Conservation (phyloP, 805 yeast species). For the Zygoascus flipseniorum region DNA sequence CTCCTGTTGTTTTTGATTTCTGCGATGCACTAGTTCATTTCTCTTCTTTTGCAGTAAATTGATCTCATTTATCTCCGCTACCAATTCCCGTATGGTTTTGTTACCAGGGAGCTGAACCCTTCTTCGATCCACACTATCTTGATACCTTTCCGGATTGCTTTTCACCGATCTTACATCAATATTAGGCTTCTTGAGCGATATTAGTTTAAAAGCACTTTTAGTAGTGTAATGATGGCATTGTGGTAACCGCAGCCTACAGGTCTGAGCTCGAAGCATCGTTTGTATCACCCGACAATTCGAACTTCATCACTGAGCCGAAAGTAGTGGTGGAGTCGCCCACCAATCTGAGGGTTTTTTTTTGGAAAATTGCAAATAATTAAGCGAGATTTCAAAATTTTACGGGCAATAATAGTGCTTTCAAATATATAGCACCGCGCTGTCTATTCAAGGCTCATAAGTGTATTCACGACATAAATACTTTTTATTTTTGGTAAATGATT, state of each 20-base stretch:
- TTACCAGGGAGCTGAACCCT: slow-evolving; percentile 13
- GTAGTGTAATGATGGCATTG: not conserved
- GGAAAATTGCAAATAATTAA: no score
- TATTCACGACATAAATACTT: not conserved
- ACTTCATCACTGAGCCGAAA: no score
- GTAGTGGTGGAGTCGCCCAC: no score
- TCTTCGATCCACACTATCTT: slow-evolving; percentile 20
- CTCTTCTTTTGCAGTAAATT: slow-evolving; percentile 6
- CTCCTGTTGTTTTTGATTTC: slow-evolving; percentile 14
- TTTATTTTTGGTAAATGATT: not conserved
- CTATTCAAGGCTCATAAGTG: not conserved
- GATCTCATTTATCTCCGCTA: slow-evolving; percentile 18
- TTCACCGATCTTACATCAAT: slow-evolving; percentile 13
- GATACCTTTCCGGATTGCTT: slow-evolving; percentile 12
- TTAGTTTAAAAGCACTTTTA: not conserved
- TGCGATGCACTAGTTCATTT: slow-evolving; percentile 9
- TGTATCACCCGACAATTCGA: no score
- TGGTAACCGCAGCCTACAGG: not conserved
- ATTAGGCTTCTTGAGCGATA: slow-evolving; percentile 15
- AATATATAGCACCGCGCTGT: not conserved
- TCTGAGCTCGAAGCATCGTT: not conserved
- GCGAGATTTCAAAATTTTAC: not conserved
- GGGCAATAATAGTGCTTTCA: not conserved
- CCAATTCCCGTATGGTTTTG: slow-evolving; percentile 18
- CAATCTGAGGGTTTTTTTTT: no score